phyloP scores from a whole-genome alignment of 805 yeast genomes.

The Candida insectorum region DNA sequence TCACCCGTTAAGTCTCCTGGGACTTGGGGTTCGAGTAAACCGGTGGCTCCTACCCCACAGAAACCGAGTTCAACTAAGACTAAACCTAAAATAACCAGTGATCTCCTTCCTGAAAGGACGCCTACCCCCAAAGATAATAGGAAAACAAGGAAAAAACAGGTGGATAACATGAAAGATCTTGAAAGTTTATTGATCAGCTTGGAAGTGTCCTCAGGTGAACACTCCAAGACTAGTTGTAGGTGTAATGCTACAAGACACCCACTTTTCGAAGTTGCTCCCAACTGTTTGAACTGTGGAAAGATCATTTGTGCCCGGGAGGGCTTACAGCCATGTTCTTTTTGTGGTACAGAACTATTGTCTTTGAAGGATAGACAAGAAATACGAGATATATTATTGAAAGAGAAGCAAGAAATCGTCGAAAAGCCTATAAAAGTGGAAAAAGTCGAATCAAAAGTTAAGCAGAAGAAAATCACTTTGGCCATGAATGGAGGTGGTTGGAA shows the following conservation, averaged over 20 bases:
- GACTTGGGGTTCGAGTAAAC: constrained; percentile 1
- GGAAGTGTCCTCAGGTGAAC: constrained; percentile 26
- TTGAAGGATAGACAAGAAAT: constrained; percentile 61
- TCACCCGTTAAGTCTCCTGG: background rate
- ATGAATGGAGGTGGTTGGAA: constrained; percentile 53
- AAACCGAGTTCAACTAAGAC: constrained; percentile 1
- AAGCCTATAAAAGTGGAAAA: constrained; percentile 13
- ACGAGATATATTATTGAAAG: constrained; percentile 48
- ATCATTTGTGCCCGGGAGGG: constrained; percentile 91
- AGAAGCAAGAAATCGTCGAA: constrained; percentile 42
- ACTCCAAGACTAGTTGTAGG: constrained; percentile 45
- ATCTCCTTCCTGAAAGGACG: constrained; percentile 5
- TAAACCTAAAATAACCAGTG: constrained; percentile 9
- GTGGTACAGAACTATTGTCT: constrained; percentile 67
- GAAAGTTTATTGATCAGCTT: constrained; percentile 58
- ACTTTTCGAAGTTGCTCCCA: constrained; percentile 84
- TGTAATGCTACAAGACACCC: constrained; percentile 91
- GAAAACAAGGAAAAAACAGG: constrained; percentile 40
- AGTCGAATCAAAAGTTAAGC: constrained; percentile 13
- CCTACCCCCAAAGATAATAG: constrained; percentile 18
- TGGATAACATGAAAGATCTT: constrained; percentile 59
- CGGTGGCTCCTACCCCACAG: background rate
- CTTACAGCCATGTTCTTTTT: constrained; percentile 80
- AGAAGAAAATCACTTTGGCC: constrained; percentile 4
- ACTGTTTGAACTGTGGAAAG: constrained; percentile 91